These are phyloP conservation scores for Diaporthe destruens DNA, from an alignment of 2,329 filamentous ascomycete genomes.

Conservation along the genomic window DNA sequence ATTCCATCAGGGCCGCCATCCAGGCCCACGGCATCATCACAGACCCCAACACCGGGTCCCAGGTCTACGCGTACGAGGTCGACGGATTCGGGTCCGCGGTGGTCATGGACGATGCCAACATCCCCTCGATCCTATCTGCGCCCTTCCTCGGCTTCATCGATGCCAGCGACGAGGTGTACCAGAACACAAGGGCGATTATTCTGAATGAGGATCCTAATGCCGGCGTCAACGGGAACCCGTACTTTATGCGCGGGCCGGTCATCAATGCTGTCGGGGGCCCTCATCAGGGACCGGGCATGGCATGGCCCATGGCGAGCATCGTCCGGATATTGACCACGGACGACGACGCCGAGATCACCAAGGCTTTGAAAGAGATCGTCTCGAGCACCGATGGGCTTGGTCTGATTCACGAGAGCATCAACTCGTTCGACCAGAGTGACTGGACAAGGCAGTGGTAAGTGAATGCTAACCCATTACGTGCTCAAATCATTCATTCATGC, in stretches of 20 bases:
- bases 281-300: slow-evolving; percentile 72
- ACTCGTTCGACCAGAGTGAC: slow-evolving; percentile 68
- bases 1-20: slow-evolving; percentile 56
- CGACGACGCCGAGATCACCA: slow-evolving; percentile 79
- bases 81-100: slow-evolving; percentile 74
- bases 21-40: slow-evolving; percentile 62
- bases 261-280: slow-evolving; percentile 66
- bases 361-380: slow-evolving; percentile 73
- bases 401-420: slow-evolving; percentile 84
- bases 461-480: background rate
- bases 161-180: slow-evolving; percentile 73
- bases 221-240: slow-evolving; percentile 73
- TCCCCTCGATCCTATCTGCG: slow-evolving; percentile 71
- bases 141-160: slow-evolving; percentile 72
- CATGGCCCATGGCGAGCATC: slow-evolving; percentile 90
- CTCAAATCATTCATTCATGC: background rate
- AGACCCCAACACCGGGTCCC: slow-evolving; percentile 20
- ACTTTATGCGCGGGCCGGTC: slow-evolving; percentile 70
- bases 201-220: slow-evolving; percentile 52
- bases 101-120: slow-evolving; percentile 77
- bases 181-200: slow-evolving; percentile 80
- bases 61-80: slow-evolving; percentile 77
- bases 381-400: slow-evolving; percentile 79
- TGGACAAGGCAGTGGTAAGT: slow-evolving; percentile 60
- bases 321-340: slow-evolving; percentile 83